Evolutionary conservation across 2,329 filamentous ascomycete species (phyloP).

Genomic region (Talaromyces sp.): DNA sequence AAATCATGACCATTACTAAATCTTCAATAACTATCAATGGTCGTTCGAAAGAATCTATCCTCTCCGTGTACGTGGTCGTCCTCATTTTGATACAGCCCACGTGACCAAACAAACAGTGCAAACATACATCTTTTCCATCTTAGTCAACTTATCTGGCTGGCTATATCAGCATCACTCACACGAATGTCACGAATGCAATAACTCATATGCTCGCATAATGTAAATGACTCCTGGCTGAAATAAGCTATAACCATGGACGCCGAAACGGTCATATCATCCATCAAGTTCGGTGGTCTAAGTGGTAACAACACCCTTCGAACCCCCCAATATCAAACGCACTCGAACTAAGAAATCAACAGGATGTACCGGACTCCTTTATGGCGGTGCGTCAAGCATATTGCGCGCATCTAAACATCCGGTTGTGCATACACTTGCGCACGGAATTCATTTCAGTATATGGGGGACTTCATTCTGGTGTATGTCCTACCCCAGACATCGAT

Average conservation of each 20-base stretch:
- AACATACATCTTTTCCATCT: conserved; percentile 7
- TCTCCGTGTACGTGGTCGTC: background rate
- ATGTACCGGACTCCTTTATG: conserved; percentile 59
- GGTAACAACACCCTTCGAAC: conserved; percentile 44
- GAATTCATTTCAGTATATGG: conserved; percentile 76
- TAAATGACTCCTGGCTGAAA: background rate
- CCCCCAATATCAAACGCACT: background rate
- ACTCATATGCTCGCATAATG: background rate
- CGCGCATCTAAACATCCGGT: conserved; percentile 59
- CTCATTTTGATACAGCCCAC: background rate
- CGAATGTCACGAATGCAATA: background rate
- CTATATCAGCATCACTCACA: background rate
- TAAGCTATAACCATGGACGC: conserved; percentile 20
- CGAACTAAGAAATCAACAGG: conserved; percentile 43
- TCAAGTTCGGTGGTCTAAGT: conserved; percentile 58
- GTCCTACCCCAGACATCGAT: conserved; percentile 25
- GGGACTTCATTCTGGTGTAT: conserved; percentile 73
- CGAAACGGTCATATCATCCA: conserved; percentile 36
- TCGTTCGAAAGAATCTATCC: too few relatives aligned
- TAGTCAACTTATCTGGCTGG: background rate
- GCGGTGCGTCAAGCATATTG: conserved; percentile 68
- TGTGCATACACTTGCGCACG: conserved; percentile 68
- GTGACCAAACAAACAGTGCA: conserved; percentile 16
- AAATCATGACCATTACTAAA: background rate
- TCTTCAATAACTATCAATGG: background rate